phyloP scores from a whole-genome alignment of 2,329 filamentous ascomycete genomes.

The Bimuria novae-zelandiae region DNA sequence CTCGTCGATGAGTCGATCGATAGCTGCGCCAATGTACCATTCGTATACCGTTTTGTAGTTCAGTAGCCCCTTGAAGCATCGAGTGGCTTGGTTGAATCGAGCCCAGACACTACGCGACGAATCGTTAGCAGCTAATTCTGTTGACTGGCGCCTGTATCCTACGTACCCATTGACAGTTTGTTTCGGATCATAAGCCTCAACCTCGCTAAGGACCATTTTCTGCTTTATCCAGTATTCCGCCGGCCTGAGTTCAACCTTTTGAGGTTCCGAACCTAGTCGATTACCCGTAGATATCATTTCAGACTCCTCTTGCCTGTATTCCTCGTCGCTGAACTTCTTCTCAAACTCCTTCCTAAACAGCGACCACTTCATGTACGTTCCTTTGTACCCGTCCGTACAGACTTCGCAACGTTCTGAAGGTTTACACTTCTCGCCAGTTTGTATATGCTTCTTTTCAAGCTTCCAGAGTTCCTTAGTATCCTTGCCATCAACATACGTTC shows the following conservation, averaged over 20 bases:
- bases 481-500: neutral
- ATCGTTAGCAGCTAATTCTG: neutral
- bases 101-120: constrained; percentile 53
- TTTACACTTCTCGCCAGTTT: neutral
- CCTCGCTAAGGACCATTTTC: constrained; percentile 66
- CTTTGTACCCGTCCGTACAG: neutral
- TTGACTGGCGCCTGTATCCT: neutral
- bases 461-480: neutral
- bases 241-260: constrained; percentile 16
- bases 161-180: constrained; percentile 59
- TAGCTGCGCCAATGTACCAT: constrained; percentile 63
- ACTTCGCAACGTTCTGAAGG: neutral
- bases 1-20: constrained; percentile 66
- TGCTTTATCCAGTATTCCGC: constrained; percentile 60
- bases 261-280: constrained; percentile 19
- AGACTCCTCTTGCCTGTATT: neutral
- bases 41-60: constrained; percentile 68
- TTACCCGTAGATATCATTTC: neutral
- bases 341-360: constrained; percentile 44
- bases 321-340: neutral
- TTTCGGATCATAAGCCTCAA: constrained; percentile 61
- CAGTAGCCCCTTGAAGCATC: constrained; percentile 74
- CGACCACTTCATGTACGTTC: constrained; percentile 1
- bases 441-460: neutral
- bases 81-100: constrained; percentile 70